A percentile compares a stretch with the other conserved stretches of the same genome.
These are phyloP conservation scores for Tulasnella sp. DNA, from an alignment of 768 basidiomycete genomes.

Conservation along the genomic window DNA sequence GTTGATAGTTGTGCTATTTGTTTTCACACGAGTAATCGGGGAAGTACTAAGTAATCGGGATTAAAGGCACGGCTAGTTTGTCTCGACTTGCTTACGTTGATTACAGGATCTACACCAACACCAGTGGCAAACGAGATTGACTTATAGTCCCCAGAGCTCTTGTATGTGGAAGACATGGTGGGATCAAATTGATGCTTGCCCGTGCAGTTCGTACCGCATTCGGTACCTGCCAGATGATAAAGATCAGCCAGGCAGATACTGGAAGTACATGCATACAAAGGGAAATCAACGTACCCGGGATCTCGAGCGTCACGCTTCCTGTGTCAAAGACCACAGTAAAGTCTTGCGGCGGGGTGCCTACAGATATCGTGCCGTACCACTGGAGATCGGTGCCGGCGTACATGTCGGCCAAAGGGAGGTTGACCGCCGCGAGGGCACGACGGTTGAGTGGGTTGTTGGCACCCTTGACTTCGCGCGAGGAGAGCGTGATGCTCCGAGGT, in stretches of 20 bases:
- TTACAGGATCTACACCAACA: conserved; percentile 43
- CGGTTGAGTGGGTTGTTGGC: no score
- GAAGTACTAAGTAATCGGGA: no score
- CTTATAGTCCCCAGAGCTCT: conserved; percentile 33
- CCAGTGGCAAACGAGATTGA: conserved; percentile 47
- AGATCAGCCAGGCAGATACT: neutral
- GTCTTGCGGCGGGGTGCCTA: conserved; percentile 45
- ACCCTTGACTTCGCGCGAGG: no score
- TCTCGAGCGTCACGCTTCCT: conserved; percentile 35
- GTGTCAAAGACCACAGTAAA: conserved; percentile 48
- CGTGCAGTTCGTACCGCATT: conserved; percentile 36
- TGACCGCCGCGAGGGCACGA: neutral
- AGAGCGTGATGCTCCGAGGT: no score
- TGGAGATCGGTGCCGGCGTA: neutral
- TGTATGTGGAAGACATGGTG: conserved; percentile 41
- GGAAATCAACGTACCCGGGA: conserved; percentile 31
- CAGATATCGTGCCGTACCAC: neutral
- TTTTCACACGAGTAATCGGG: no score
- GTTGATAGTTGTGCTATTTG: no score
- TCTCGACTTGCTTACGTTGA: conserved; percentile 25
- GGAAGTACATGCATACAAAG: no score
- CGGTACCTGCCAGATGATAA: conserved; percentile 29
- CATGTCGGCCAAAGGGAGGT: neutral
- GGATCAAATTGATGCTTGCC: conserved; percentile 40
- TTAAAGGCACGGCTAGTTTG: no score